A percentile compares a stretch with the other conserved stretches of the same genome.
These are phyloP conservation scores for Rhizoclosmatium sp. DNA, from an alignment of 192 early-diverging fungal genomes.

Conservation along the genomic window DNA sequence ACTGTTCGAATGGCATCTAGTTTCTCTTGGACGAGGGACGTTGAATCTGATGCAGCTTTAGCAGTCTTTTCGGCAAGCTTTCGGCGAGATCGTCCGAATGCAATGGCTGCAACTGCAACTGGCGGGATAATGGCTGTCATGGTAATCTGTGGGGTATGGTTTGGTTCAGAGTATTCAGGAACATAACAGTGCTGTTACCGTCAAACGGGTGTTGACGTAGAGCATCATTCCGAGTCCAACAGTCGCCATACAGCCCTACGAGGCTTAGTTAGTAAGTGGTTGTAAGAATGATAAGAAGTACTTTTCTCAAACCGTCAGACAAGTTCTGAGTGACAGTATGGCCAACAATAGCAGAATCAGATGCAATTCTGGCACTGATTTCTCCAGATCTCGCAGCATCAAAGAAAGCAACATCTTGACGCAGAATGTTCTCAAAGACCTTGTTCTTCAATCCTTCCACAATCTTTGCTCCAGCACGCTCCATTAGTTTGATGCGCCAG, in stretches of 20 bases:
- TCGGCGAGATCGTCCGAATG: constrained; percentile 72
- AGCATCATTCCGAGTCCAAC: constrained; percentile 75
- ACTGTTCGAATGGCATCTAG: constrained; percentile 54
- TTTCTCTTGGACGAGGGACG: constrained; percentile 73
- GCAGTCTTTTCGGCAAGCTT: constrained; percentile 66
- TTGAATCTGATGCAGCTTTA: constrained; percentile 69
- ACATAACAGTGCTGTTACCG: constrained; percentile 4
- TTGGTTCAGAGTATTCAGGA: not conserved
- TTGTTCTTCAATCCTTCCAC: constrained; percentile 41
- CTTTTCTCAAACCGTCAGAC: constrained; percentile 71
- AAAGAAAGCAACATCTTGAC: constrained; percentile 52
- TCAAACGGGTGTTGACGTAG: constrained; percentile 52
- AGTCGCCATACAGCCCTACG: constrained; percentile 53
- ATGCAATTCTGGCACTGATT: constrained; percentile 78
- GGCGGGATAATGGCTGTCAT: constrained; percentile 80
- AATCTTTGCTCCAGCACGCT: constrained; percentile 44
- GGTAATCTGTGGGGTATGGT: constrained; percentile 38
- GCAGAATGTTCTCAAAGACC: constrained; percentile 40
- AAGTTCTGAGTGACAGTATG: constrained; percentile 77
- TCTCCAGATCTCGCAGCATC: constrained; percentile 66
- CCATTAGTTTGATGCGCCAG: constrained; percentile 47
- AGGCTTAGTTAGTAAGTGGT: no score
- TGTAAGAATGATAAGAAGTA: no score
- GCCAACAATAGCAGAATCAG: constrained; percentile 78
- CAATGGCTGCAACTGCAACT: constrained; percentile 70